A percentile compares a stretch with the other conserved stretches of the same genome.
Evolutionary conservation across 139 green algal genomes (phyloP).

Genomic region (Closterium sp.): DNA sequence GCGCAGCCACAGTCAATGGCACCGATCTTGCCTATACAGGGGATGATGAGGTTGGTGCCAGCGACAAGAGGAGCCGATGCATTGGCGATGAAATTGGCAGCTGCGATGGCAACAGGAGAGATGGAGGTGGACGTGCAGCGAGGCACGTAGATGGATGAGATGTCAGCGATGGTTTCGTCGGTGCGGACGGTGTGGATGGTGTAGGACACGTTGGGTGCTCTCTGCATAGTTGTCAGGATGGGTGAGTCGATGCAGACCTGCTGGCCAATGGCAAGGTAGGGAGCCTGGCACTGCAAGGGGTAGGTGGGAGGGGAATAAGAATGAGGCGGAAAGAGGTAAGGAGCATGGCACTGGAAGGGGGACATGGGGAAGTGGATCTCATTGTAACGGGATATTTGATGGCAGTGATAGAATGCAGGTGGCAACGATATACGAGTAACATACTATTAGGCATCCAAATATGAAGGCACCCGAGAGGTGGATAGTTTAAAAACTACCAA

Average conservation of each 20-base stretch:
- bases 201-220: not conserved
- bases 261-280: not conserved
- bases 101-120: not conserved
- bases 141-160: not conserved
- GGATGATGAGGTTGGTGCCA: not conserved
- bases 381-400: not conserved
- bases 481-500: too few species aligned
- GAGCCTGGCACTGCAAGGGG: not conserved
- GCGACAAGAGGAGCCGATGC: not conserved
- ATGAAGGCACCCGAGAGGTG: too few species aligned
- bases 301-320: not conserved
- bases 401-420: not conserved
- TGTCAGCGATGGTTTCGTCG: not conserved
- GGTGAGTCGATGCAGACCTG: constrained; percentile 1
- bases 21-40: not conserved
- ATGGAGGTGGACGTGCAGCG: not conserved
- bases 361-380: not conserved
- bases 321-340: not conserved
- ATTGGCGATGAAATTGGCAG: not conserved
- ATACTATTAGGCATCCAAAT: not conserved
- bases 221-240: not conserved
- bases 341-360: not conserved
- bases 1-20: not conserved
- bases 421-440: not conserved
- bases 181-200: not conserved